Conservation (phyloP, 1,139 yeast species). For the Pneumocystis oryctolagi region DNA sequence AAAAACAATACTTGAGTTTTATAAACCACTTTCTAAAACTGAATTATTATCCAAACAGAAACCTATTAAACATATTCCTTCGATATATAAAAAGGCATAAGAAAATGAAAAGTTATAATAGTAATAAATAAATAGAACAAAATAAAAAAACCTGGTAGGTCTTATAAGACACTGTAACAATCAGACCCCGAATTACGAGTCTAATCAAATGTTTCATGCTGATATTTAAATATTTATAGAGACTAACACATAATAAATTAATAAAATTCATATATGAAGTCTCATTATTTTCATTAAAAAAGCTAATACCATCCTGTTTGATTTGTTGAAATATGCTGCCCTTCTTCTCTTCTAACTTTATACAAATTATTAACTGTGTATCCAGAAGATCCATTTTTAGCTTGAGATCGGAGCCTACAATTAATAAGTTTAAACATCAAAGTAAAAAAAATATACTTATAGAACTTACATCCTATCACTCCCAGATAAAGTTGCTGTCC, state of each 20-base stretch:
- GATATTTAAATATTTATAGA: background rate
- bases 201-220: background rate
- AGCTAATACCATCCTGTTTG: background rate
- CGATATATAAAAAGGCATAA: background rate
- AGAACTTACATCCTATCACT: background rate
- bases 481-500: background rate
- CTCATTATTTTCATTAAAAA: background rate
- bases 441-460: background rate
- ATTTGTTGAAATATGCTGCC: background rate
- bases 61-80: background rate
- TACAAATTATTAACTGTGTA: background rate
- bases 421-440: background rate
- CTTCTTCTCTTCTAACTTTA: background rate
- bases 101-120: background rate
- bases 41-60: background rate
- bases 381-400: background rate
- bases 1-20: background rate
- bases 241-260: background rate
- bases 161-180: background rate
- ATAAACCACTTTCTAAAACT: background rate
- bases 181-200: background rate
- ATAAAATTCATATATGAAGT: background rate
- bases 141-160: background rate
- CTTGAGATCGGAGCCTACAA: background rate
- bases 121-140: background rate